Conservation (phyloP, 345 rosid species). For the Brassica carinata region DNA sequence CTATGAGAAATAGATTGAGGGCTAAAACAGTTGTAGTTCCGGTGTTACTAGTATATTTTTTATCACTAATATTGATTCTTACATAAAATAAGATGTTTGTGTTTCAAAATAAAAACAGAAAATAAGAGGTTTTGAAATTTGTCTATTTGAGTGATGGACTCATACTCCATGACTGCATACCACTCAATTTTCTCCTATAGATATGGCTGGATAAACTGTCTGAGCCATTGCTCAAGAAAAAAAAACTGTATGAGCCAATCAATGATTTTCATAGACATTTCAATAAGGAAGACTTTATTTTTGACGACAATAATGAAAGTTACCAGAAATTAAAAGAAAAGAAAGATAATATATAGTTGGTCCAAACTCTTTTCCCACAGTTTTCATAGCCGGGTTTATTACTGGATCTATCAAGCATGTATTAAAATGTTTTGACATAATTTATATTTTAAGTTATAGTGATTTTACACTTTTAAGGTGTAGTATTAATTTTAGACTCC, state of each 20-base stretch:
- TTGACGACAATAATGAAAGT: neutral
- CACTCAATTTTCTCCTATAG: neutral
- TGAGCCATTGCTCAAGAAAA: neutral
- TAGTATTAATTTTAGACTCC: neutral
- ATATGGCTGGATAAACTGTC: neutral
- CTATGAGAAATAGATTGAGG: neutral
- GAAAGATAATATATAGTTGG: neutral
- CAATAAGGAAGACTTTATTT: neutral
- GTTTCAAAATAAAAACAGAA: neutral
- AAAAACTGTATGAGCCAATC: neutral
- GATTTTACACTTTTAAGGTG: neutral
- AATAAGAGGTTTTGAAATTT: neutral
- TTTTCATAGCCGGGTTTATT: neutral
- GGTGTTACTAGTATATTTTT: neutral
- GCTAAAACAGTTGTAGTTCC: neutral
- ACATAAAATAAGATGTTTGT: neutral
- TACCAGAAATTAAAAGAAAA: neutral
- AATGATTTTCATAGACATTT: neutral
- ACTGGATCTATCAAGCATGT: neutral
- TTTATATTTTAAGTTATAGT: neutral
- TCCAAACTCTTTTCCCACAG: neutral
- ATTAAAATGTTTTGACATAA: neutral
- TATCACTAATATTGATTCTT: neutral
- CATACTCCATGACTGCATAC: neutral
- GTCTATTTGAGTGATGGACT: neutral